Conservation (phyloP, 2,329 filamentous ascomycete species). For the Lecanicillium sp. region DNA sequence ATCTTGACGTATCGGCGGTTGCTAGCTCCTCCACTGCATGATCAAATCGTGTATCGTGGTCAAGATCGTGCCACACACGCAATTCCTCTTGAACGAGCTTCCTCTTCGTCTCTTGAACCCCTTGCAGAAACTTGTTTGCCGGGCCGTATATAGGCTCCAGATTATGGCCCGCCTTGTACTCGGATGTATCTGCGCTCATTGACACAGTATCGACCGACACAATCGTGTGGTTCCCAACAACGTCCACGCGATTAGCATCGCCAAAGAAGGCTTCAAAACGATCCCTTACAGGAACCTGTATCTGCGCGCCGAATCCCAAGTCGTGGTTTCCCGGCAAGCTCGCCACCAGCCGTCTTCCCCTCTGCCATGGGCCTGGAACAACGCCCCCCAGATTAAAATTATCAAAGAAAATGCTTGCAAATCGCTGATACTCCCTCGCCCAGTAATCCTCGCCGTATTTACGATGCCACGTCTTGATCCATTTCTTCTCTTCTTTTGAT, state of each 20-base stretch:
- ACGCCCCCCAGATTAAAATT: slow-evolving; percentile 53
- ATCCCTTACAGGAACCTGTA: slow-evolving; percentile 71
- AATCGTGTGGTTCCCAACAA: slow-evolving; percentile 91
- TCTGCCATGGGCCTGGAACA: slow-evolving; percentile 47
- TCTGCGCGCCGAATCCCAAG: slow-evolving; percentile 77
- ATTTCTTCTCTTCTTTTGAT: slow-evolving; percentile 42
- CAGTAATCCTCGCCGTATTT: slow-evolving; percentile 77
- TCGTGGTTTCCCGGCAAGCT: slow-evolving; percentile 94
- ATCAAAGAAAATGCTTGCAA: slow-evolving; percentile 75
- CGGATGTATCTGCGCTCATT: slow-evolving; percentile 60
- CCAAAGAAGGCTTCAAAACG: slow-evolving; percentile 87
- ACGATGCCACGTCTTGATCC: slow-evolving; percentile 59
- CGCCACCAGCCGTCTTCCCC: slow-evolving; percentile 69
- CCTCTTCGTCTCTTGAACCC: slow-evolving; percentile 55
- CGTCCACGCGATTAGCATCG: slow-evolving; percentile 80
- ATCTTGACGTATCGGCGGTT: slow-evolving; percentile 27
- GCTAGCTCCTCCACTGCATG: slow-evolving; percentile 52
- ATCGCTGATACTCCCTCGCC: slow-evolving; percentile 78
- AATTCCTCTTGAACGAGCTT: slow-evolving; percentile 64
- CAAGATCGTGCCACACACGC: slow-evolving; percentile 52
- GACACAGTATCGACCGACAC: slow-evolving; percentile 87
- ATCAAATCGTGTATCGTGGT: slow-evolving; percentile 43
- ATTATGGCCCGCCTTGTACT: slow-evolving; percentile 41
- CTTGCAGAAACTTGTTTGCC: slow-evolving; percentile 65
- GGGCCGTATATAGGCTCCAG: slow-evolving; percentile 63